phyloP scores from a whole-genome alignment of 2,329 filamentous ascomycete species.

The Tolypocladium sp. region DNA sequence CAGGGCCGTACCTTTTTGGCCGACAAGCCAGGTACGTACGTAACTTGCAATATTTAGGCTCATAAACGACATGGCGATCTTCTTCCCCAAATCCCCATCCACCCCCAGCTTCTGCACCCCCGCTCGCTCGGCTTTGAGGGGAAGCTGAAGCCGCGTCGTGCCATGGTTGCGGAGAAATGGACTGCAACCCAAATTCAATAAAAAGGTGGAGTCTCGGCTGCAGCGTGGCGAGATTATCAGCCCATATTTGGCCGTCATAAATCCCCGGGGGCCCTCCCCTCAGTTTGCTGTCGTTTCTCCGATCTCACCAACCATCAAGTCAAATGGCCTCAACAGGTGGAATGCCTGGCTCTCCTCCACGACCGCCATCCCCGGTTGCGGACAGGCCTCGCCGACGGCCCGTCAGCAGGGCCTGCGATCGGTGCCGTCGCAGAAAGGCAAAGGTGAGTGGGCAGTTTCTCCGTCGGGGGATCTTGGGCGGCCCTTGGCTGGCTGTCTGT shows the following conservation, averaged over 20 bases:
- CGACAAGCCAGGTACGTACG: not conserved
- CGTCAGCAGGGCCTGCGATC: conserved; percentile 22
- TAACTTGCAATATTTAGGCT: not conserved
- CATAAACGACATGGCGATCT: not conserved
- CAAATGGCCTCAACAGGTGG: not conserved
- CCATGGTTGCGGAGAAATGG: conserved; percentile 3
- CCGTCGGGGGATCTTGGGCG: conserved; percentile 1
- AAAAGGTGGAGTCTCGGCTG: conserved; percentile 2
- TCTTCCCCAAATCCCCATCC: not conserved
- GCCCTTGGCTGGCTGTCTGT: too few species aligned
- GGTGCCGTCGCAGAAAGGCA: conserved; percentile 26
- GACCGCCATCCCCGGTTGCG: conserved; percentile 5
- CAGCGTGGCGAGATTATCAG: not conserved
- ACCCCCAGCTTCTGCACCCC: not conserved
- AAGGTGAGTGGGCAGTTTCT: conserved; percentile 15
- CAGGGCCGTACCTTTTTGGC: not conserved
- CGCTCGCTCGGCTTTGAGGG: not conserved
- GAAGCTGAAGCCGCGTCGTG: not conserved
- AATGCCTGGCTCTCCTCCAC: conserved; percentile 9
- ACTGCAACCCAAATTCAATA: not conserved
- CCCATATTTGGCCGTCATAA: not conserved
- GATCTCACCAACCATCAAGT: not conserved
- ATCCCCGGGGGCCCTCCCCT: not conserved
- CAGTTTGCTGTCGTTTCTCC: not conserved
- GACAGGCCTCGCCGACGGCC: conserved; percentile 9